Base-by-base conservation (phyloP, 306 rosid species). In the Quillaja saponaria region DNA sequence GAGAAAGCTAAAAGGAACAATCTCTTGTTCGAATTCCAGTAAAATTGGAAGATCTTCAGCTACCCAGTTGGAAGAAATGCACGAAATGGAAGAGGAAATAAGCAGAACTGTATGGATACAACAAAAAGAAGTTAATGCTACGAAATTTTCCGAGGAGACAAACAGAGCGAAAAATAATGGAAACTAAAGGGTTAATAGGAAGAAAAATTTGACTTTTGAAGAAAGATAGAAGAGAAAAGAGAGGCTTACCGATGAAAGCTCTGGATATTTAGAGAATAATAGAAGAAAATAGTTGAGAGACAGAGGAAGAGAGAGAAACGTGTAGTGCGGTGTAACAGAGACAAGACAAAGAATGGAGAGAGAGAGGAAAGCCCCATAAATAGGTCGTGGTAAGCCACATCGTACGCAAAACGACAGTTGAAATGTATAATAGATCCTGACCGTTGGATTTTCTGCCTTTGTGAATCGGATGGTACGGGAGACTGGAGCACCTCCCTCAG, bases 231-330 rank as follows among this genome's bases (percentile, higher is more conserved):
- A 8, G 57, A 7, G 21, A 14, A 39, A 46, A 51, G 21, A 52
- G 28, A 63, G 10, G 20, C 0, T 11, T 42, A 40, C 35, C 47
- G 13, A 16, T 3, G 76, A 73, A 67, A 40, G 52, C 45, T 71
- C 64, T 53, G 58, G 76, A 64, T 60, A 57, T 38, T 31, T 21
- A 61, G 55, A 72, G 50, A 66, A 28, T 3, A 37, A 55, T 15
- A 49, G 49, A 51, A 38, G 63, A 66, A 25, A 45, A 40, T 11
- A 4, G 31, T 0, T 31, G 59, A 39, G 34, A 54, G 61, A 44
- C 31, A 34, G 18, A 20, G 68, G 55, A 49, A 80, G 62, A 49
- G 46, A 19, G 48, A 55, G 49, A 61, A 19, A 39, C 83, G 82
- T 51, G 59, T 12, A 71, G 61, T 45, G 62, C 62, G 67, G 78